Percentiles rank a stretch among this genome's conserved stretches.
These are phyloP conservation scores for Calonectria montana DNA, from an alignment of 2,329 filamentous ascomycete genomes.

Conservation along the genomic window DNA sequence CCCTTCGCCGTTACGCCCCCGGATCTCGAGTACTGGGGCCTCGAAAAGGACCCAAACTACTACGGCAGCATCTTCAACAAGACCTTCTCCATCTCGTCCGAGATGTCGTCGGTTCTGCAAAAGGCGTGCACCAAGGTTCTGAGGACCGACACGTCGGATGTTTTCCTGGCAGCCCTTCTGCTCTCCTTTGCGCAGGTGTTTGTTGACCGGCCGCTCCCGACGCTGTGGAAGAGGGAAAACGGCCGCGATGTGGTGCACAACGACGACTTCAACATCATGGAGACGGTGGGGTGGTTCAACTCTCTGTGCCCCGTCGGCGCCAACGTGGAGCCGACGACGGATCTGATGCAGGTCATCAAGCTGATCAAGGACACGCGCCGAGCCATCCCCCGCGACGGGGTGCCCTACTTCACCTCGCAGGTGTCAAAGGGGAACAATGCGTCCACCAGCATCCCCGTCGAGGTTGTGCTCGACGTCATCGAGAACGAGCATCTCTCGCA, in stretches of 20 bases:
- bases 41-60: slow-evolving; percentile 55
- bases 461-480: slow-evolving; percentile 69
- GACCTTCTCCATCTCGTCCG: slow-evolving; percentile 56
- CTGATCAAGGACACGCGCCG: slow-evolving; percentile 64
- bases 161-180: slow-evolving; percentile 65
- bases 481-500: slow-evolving; percentile 62
- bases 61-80: slow-evolving; percentile 56
- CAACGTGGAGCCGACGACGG: slow-evolving; percentile 56
- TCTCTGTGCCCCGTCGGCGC: slow-evolving; percentile 64
- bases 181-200: slow-evolving; percentile 68
- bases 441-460: slow-evolving; percentile 60
- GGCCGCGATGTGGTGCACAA: slow-evolving; percentile 58
- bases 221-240: slow-evolving; percentile 66
- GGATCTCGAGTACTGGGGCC: slow-evolving; percentile 60
- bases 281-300: slow-evolving; percentile 72
- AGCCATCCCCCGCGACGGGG: slow-evolving; percentile 56
- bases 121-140: slow-evolving; percentile 58
- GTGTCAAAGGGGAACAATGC: slow-evolving; percentile 51
- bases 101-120: slow-evolving; percentile 56
- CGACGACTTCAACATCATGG: slow-evolving; percentile 61
- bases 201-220: slow-evolving; percentile 60
- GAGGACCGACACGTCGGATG: slow-evolving; percentile 63
- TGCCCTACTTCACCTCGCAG: slow-evolving; percentile 61
- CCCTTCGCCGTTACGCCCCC: slow-evolving; percentile 54
- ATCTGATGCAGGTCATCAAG: slow-evolving; percentile 63